Percentiles rank a stretch among this genome's conserved stretches.
phyloP scores from a whole-genome alignment of 208 protist species.

The Leptomonas pyrrhocoris region DNA sequence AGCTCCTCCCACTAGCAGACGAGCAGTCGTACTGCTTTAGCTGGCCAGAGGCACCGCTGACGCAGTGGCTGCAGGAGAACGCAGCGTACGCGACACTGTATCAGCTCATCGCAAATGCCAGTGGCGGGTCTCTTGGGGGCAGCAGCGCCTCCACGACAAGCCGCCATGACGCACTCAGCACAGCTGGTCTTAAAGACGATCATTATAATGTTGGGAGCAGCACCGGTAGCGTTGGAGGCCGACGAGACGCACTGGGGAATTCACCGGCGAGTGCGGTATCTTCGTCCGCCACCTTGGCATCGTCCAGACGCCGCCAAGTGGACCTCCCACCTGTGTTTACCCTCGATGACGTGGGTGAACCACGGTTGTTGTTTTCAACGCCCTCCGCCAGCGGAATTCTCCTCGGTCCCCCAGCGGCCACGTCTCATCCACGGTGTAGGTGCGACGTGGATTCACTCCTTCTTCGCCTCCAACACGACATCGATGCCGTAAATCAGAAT shows the following conservation, averaged over 20 bases:
- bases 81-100: conserved; percentile 24
- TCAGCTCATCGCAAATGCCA: conserved; percentile 16
- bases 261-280: neutral
- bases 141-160: neutral
- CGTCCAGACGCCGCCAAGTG: conserved; percentile 9
- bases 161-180: neutral
- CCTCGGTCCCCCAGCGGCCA: neutral
- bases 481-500: neutral
- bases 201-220: neutral
- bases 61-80: conserved; percentile 32
- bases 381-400: neutral
- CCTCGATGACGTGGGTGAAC: neutral
- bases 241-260: neutral
- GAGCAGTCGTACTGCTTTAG: conserved; percentile 85
- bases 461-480: conserved; percentile 3
- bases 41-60: conserved; percentile 70
- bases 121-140: neutral
- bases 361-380: neutral
- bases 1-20: conserved; percentile 60
- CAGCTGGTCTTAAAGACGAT: neutral
- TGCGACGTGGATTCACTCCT: conserved; percentile 1
- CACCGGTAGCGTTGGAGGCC: neutral
- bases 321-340: conserved; percentile 27
- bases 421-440: neutral
- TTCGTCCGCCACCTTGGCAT: too few species aligned